Percentiles rank a stretch among this genome's conserved stretches.
phyloP scores from a whole-genome alignment of 768 basidiomycete species.

The Hygrophoropsis aurantiaca region DNA sequence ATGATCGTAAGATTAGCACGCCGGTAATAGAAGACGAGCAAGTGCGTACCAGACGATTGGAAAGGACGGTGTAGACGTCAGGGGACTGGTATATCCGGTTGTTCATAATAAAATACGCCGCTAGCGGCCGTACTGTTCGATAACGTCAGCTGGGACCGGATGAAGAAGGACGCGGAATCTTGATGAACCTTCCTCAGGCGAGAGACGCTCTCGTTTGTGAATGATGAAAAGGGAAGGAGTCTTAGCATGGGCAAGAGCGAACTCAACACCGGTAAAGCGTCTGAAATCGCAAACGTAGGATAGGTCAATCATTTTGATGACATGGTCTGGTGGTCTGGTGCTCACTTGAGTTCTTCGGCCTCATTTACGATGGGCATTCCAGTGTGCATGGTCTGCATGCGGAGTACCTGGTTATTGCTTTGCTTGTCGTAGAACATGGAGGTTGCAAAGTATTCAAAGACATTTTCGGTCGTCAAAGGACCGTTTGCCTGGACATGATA shows the following conservation, averaged over 20 bases:
- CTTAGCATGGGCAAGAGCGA: conserved; percentile 76
- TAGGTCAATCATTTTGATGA: not conserved
- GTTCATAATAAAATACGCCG: conserved; percentile 86
- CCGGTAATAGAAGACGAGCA: not conserved
- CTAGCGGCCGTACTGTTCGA: conserved; percentile 65
- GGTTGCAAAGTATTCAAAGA: conserved; percentile 86
- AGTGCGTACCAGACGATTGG: conserved; percentile 71
- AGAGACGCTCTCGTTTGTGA: conserved; percentile 83
- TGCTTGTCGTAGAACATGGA: conserved; percentile 96
- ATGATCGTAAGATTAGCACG: not conserved
- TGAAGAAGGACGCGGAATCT: conserved; percentile 3
- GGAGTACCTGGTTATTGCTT: conserved; percentile 87
- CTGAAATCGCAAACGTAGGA: conserved; percentile 35
- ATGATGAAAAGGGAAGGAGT: conserved; percentile 86
- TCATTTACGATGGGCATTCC: conserved; percentile 77
- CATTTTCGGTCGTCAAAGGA: conserved; percentile 71
- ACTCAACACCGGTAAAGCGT: conserved; percentile 86
- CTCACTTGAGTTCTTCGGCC: conserved; percentile 82
- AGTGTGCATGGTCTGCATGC: conserved; percentile 92
- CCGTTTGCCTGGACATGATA: conserved; percentile 61
- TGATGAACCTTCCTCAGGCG: conserved; percentile 75
- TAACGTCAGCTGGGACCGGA: conserved; percentile 4
- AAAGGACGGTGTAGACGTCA: conserved; percentile 79
- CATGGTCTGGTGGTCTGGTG: conserved; percentile 11
- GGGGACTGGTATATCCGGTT: conserved; percentile 89